A percentile compares a stretch with the other conserved stretches of the same genome.
phyloP scores from a whole-genome alignment of 164 flowering plant genomes.

The Euptelea pleiosperma region DNA sequence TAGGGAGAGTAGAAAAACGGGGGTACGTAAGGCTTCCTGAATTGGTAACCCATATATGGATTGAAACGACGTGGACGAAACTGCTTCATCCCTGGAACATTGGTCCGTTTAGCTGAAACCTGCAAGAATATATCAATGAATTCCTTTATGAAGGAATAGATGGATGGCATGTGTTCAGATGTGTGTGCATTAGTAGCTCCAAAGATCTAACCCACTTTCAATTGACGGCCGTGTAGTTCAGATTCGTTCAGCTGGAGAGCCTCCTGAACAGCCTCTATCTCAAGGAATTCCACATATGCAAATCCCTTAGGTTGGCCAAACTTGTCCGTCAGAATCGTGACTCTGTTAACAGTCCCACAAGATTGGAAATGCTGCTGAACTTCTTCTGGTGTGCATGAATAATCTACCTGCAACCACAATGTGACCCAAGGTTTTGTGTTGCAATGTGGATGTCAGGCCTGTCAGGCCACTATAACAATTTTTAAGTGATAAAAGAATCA shows the following conservation, averaged over 20 bases:
- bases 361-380: constrained; percentile 23
- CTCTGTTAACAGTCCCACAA: constrained; percentile 19
- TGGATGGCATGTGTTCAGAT: background rate
- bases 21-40: constrained; percentile 6
- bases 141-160: background rate
- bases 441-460: too few relatives aligned
- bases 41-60: constrained; percentile 11
- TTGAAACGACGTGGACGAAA: constrained; percentile 8
- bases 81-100: constrained; percentile 19
- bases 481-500: too few relatives aligned
- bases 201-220: constrained; percentile 9
- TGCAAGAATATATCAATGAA: too few relatives aligned
- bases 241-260: constrained; percentile 19
- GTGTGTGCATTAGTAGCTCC: background rate
- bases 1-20: constrained; percentile 14
- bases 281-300: constrained; percentile 18
- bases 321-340: constrained; percentile 17
- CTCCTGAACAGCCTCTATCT: constrained; percentile 19
- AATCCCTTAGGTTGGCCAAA: constrained; percentile 18
- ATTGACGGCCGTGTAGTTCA: constrained; percentile 16
- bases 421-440: too few relatives aligned
- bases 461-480: too few relatives aligned
- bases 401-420: constrained; percentile 15
- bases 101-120: constrained; percentile 16
- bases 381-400: constrained; percentile 21